Evolutionary conservation across 805 yeast species (phyloP).

Genomic region (Sporopachydermia quercuum): DNA sequence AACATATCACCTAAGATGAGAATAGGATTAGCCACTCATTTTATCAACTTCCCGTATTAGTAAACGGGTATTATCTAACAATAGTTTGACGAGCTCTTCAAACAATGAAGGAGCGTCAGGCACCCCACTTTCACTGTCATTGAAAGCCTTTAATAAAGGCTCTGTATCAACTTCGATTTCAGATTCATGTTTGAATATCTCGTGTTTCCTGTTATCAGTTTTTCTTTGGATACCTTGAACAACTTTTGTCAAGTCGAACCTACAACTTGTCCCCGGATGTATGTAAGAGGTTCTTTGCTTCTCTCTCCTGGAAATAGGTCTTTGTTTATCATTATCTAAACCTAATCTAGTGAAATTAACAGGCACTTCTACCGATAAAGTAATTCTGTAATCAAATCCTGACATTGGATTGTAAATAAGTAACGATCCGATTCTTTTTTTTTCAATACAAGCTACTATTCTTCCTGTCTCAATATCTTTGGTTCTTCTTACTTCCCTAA

Average conservation of each 20-base stretch:
- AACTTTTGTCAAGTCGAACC: conserved; percentile 60
- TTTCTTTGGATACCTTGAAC: conserved; percentile 14
- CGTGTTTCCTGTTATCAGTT: conserved; percentile 13
- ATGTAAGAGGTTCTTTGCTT: conserved; percentile 61
- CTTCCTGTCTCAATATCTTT: background rate
- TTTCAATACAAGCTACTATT: conserved; percentile 48
- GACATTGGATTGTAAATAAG: conserved; percentile 63
- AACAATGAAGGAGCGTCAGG: conserved; percentile 34
- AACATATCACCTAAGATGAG: too few species aligned
- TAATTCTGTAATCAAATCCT: conserved; percentile 60
- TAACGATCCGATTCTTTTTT: conserved; percentile 59
- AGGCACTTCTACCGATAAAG: conserved; percentile 69
- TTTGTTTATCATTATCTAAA: conserved; percentile 36
- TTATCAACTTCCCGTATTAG: conserved; percentile 15
- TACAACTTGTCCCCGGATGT: conserved; percentile 61
- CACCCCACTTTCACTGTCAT: conserved; percentile 19
- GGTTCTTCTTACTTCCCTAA: background rate
- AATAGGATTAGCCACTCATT: too few species aligned
- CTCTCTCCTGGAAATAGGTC: conserved; percentile 43
- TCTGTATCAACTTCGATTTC: conserved; percentile 37
- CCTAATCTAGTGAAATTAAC: conserved; percentile 28
- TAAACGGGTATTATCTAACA: conserved; percentile 44
- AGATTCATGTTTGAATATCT: conserved; percentile 24
- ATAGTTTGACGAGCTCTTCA: conserved; percentile 41
- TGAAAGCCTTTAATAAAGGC: conserved; percentile 25